Conservation (phyloP, 345 rosid species). For the Eucalyptus rudis region DNA sequence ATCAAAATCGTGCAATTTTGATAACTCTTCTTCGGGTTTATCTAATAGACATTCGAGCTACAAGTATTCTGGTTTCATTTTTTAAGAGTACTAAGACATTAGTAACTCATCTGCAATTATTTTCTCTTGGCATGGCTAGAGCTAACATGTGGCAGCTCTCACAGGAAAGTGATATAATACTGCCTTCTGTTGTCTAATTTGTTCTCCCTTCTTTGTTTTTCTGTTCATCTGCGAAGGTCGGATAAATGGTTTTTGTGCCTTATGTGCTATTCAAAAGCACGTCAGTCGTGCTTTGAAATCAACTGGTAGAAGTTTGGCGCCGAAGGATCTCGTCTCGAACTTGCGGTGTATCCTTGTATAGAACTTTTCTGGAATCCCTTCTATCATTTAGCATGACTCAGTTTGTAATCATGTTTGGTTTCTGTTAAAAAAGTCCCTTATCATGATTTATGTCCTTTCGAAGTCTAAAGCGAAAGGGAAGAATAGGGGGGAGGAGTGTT, state of each 20-base stretch:
- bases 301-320: conserved; percentile 61
- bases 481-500: background rate
- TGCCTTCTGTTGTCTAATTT: background rate
- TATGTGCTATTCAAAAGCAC: conserved; percentile 97
- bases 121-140: background rate
- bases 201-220: background rate
- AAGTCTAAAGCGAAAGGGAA: background rate
- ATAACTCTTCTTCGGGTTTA: background rate
- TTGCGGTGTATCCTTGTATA: conserved; percentile 67
- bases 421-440: background rate
- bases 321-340: conserved; percentile 82
- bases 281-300: conserved; percentile 72
- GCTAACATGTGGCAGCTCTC: background rate
- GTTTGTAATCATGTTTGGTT: background rate
- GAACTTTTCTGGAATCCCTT: background rate
- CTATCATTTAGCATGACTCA: background rate
- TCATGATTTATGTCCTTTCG: background rate
- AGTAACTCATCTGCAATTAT: background rate
- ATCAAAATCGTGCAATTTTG: background rate
- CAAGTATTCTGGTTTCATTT: background rate
- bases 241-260: conserved; percentile 86
- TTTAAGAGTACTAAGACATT: background rate
- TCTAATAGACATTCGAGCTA: background rate
- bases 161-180: background rate
- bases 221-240: conserved; percentile 45